phyloP scores from a whole-genome alignment of 2,329 filamentous ascomycete species.

The Venturia asperata region DNA sequence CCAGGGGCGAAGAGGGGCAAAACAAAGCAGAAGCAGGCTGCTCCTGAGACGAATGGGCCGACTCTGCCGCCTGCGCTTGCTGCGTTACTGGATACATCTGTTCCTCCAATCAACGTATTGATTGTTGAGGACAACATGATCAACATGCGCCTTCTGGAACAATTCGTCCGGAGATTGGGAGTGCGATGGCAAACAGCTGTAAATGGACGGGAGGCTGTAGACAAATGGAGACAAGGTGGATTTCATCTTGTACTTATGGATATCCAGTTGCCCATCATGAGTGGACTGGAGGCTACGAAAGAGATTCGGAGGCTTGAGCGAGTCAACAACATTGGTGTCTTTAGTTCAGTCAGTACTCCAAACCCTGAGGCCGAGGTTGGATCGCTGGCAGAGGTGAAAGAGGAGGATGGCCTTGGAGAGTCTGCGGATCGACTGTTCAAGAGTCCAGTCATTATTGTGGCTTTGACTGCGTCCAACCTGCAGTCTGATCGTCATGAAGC shows the following conservation, averaged over 20 bases:
- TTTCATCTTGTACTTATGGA: constrained; percentile 98
- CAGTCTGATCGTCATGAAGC: constrained; percentile 95
- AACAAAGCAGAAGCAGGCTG: constrained; percentile 22
- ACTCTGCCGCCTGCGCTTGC: constrained; percentile 46
- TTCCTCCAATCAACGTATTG: constrained; percentile 92
- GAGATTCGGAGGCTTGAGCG: constrained; percentile 87
- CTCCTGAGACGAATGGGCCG: constrained; percentile 18
- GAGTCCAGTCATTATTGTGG: constrained; percentile 95
- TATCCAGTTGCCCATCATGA: constrained; percentile 96
- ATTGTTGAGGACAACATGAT: constrained; percentile 99
- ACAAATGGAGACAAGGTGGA: constrained; percentile 85
- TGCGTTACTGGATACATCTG: constrained; percentile 60
- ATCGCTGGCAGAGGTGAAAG: constrained; percentile 39
- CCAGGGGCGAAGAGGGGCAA: constrained; percentile 36
- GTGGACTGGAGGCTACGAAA: constrained; percentile 85
- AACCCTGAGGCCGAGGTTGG: constrained; percentile 35
- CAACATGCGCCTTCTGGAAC: constrained; percentile 86
- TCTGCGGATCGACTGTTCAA: constrained; percentile 64
- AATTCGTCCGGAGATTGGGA: constrained; percentile 91
- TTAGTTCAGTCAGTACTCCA: constrained; percentile 45
- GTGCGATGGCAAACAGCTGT: constrained; percentile 96
- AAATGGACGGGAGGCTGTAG: constrained; percentile 87
- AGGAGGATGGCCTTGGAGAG: constrained; percentile 63
- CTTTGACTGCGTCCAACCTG: constrained; percentile 85
- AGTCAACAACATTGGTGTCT: constrained; percentile 87